These are phyloP conservation scores for Tylopilus plumbeoviolaceoides DNA, from an alignment of 768 basidiomycete genomes.

Conservation along the genomic window DNA sequence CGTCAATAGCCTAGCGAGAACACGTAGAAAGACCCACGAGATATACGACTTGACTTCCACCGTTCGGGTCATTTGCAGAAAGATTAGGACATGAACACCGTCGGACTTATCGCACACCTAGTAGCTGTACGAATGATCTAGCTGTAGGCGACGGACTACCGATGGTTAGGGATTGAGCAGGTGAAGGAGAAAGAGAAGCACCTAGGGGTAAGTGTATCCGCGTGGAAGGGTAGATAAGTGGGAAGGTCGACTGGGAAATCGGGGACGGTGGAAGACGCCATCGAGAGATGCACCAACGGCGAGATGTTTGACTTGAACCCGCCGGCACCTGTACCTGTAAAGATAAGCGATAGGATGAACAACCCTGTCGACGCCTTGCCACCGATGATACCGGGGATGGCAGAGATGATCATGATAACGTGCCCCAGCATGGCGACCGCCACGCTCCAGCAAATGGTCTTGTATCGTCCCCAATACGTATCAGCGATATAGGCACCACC, in stretches of 20 bases:
- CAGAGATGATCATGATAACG: slow-evolving; percentile 60
- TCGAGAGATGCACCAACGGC: slow-evolving; percentile 47
- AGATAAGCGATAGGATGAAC: slow-evolving; percentile 56
- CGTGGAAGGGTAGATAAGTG: too few relatives aligned
- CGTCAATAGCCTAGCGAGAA: slow-evolving; percentile 4
- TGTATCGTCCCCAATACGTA: slow-evolving; percentile 68
- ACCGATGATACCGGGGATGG: slow-evolving; percentile 63
- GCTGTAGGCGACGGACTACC: not conserved
- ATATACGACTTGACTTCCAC: slow-evolving; percentile 59
- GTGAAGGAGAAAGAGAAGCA: too few relatives aligned
- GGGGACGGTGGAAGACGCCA: too few relatives aligned
- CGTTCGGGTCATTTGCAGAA: slow-evolving; percentile 60
- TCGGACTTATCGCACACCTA: slow-evolving; percentile 99
- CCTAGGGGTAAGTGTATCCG: too few relatives aligned
- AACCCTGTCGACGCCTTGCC: slow-evolving; percentile 44
- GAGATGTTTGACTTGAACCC: slow-evolving; percentile 77
- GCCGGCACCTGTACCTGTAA: slow-evolving; percentile 58
- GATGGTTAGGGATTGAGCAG: too few relatives aligned
- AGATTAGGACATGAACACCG: slow-evolving; percentile 84
- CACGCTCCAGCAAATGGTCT: slow-evolving; percentile 63
- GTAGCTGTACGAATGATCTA: slow-evolving; percentile 53
- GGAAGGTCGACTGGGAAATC: too few relatives aligned
- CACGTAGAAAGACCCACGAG: slow-evolving; percentile 51
- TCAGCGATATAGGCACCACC: slow-evolving; percentile 73
- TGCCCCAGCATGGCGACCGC: slow-evolving; percentile 60